phyloP scores from a whole-genome alignment of 2,329 filamentous ascomycete genomes.

The Macroventuria anomochaeta region DNA sequence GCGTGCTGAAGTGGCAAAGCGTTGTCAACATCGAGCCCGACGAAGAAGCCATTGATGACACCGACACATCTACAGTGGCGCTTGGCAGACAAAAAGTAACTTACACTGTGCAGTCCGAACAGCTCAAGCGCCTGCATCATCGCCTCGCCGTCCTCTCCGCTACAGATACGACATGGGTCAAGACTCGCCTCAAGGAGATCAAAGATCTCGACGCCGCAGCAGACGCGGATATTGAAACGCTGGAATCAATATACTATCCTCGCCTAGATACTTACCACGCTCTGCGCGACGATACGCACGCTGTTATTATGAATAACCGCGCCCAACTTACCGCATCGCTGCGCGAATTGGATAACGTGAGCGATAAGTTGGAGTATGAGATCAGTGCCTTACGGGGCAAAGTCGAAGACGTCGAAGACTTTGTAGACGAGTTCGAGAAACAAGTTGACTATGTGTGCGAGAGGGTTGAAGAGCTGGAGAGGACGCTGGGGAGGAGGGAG shows the following conservation, averaged over 20 bases:
- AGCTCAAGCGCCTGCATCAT: slow-evolving; percentile 69
- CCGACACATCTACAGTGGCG: slow-evolving; percentile 45
- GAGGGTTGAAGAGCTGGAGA: slow-evolving; percentile 60
- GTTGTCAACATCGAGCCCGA: slow-evolving; percentile 27
- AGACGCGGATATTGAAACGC: slow-evolving; percentile 60
- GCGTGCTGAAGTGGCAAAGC: slow-evolving; percentile 67
- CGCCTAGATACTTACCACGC: slow-evolving; percentile 73
- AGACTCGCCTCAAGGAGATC: slow-evolving; percentile 62
- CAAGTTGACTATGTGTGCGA: slow-evolving; percentile 60
- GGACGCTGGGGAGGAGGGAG: slow-evolving; percentile 57
- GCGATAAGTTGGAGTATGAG: slow-evolving; percentile 91
- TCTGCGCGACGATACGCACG: slow-evolving; percentile 70
- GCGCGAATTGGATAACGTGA: slow-evolving; percentile 79
- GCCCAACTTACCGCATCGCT: slow-evolving; percentile 72
- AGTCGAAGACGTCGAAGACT: slow-evolving; percentile 86
- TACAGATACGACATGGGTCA: slow-evolving; percentile 67
- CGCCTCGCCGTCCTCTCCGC: slow-evolving; percentile 63
- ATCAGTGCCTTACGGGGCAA: slow-evolving; percentile 79
- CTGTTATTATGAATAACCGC: slow-evolving; percentile 73
- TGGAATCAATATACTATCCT: slow-evolving; percentile 76
- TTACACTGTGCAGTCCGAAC: slow-evolving; percentile 55
- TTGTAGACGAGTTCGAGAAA: slow-evolving; percentile 77
- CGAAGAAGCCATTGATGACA: slow-evolving; percentile 29
- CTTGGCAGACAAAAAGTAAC: slow-evolving; percentile 43
- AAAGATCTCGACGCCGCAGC: slow-evolving; percentile 67